Evolutionary conservation across 805 yeast species (phyloP).

Genomic region (Candida nemodendra): DNA sequence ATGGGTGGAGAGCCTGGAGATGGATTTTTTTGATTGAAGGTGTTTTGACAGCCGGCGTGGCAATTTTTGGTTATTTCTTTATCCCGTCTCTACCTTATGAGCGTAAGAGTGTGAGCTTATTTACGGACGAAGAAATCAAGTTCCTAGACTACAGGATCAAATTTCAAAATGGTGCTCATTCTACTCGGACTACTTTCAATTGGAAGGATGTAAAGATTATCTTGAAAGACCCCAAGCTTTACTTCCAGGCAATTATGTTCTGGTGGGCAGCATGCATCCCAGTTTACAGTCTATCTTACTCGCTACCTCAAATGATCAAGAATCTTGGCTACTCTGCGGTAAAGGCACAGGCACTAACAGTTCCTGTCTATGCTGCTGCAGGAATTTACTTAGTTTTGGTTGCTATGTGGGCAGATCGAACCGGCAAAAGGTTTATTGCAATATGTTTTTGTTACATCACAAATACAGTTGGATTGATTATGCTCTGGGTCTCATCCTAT

Average conservation of each 20-base stretch:
- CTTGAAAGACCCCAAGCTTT: conserved; percentile 36
- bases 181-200: conserved; percentile 1
- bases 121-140: conserved; percentile 2
- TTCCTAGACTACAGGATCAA: conserved; percentile 2
- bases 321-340: conserved; percentile 41
- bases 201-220: conserved; percentile 28
- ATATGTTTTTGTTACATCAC: conserved; percentile 37
- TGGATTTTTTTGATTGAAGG: conserved; percentile 53
- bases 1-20: conserved; percentile 46
- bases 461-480: conserved; percentile 35
- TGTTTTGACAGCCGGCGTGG: conserved; percentile 35
- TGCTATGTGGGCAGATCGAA: conserved; percentile 30
- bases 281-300: conserved; percentile 37
- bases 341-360: conserved; percentile 40
- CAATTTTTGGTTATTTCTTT: conserved; percentile 29
- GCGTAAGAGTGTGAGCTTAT: background rate
- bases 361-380: conserved; percentile 37
- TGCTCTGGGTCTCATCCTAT: conserved; percentile 40
- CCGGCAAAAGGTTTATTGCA: conserved; percentile 32
- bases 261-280: conserved; percentile 40
- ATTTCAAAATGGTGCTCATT: conserved; percentile 2
- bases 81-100: conserved; percentile 32
- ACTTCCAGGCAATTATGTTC: conserved; percentile 30
- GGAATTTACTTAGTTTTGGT: conserved; percentile 21
- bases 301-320: conserved; percentile 42